phyloP scores from a whole-genome alignment of 352 stramenopile genomes.

The Phytopythium aichiense region DNA sequence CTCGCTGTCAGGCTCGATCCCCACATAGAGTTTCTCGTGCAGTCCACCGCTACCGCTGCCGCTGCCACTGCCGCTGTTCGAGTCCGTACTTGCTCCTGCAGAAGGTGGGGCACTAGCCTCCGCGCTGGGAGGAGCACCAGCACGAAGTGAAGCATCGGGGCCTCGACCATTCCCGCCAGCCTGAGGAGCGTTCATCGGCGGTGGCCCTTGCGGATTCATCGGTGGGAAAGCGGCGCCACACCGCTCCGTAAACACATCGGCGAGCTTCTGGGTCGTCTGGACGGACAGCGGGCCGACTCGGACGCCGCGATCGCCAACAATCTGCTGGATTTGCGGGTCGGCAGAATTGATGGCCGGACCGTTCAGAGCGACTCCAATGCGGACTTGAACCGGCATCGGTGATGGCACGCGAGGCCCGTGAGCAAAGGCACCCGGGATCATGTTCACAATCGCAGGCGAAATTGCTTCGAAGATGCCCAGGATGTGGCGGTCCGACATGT shows the following conservation, averaged over 20 bases:
- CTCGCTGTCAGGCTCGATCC: constrained; percentile 84
- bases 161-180: not conserved
- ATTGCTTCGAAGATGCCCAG: constrained; percentile 84
- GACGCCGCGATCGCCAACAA: constrained; percentile 58
- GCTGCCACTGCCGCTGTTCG: not conserved
- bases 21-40: constrained; percentile 74
- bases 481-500: constrained; percentile 80
- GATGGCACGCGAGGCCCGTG: constrained; percentile 49
- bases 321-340: constrained; percentile 69
- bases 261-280: constrained; percentile 60
- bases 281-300: constrained; percentile 58
- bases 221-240: constrained; percentile 41
- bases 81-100: constrained; percentile 13
- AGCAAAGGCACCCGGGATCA: constrained; percentile 77
- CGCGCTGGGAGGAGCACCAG: constrained; percentile 6
- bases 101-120: constrained; percentile 8
- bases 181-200: constrained; percentile 5
- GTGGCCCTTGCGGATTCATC: constrained; percentile 26
- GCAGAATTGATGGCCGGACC: constrained; percentile 63
- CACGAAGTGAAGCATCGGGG: not conserved
- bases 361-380: constrained; percentile 67
- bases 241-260: constrained; percentile 69
- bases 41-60: constrained; percentile 25
- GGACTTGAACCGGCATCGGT: constrained; percentile 68
- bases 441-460: constrained; percentile 63